Percentiles rank a stretch among this genome's conserved stretches.
phyloP scores from a whole-genome alignment of 768 basidiomycete genomes.

The Russula ochroleuca region DNA sequence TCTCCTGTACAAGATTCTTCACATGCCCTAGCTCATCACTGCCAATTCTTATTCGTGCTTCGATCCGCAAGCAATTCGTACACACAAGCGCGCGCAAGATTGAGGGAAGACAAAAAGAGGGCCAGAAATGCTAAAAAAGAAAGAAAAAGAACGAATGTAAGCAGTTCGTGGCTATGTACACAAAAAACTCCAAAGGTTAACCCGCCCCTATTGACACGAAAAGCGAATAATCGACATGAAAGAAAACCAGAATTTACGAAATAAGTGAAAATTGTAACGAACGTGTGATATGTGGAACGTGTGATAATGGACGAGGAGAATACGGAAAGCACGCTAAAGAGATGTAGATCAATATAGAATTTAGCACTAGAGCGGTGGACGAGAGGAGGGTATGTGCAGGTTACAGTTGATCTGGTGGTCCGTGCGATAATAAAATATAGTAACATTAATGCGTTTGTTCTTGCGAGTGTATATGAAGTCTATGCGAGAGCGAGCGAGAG shows the following conservation, averaged over 20 bases:
- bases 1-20: background rate
- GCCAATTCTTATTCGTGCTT: background rate
- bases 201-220: background rate
- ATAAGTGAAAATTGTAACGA: slow-evolving; percentile 17
- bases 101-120: background rate
- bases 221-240: background rate
- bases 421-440: slow-evolving; percentile 1
- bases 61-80: slow-evolving; percentile 3
- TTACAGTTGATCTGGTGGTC: slow-evolving; percentile 16
- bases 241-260: background rate
- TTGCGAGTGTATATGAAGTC: slow-evolving; percentile 1
- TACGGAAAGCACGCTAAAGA: background rate
- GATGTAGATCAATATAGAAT: slow-evolving; percentile 11
- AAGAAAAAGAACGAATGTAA: background rate
- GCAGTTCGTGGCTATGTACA: background rate
- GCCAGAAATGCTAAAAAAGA: background rate
- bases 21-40: background rate
- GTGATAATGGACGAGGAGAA: slow-evolving; percentile 3
- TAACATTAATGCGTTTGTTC: background rate
- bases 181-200: background rate
- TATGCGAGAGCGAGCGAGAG: slow-evolving; percentile 8
- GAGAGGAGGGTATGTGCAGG: slow-evolving; percentile 11
- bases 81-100: background rate
- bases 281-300: slow-evolving; percentile 1
- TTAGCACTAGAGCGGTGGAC: slow-evolving; percentile 4